Conservation (phyloP, 495 filamentous ascomycete genomes). For the Aspergillus cristatus region DNA sequence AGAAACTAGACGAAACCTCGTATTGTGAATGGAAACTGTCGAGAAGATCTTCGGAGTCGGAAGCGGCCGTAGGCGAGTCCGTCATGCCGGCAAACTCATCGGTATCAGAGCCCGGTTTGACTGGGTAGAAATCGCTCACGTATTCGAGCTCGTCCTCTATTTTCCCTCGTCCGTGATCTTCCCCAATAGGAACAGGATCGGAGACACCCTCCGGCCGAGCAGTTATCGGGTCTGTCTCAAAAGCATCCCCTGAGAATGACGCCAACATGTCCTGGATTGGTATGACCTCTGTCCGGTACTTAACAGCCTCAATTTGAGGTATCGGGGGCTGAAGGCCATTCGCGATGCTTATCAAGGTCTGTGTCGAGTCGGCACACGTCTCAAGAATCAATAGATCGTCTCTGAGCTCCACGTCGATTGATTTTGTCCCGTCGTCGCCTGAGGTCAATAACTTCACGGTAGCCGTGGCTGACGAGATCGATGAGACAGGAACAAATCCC, state of each 20-base stretch:
- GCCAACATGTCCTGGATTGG: conserved; percentile 81
- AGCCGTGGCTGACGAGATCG: conserved; percentile 69
- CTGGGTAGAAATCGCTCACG: conserved; percentile 54
- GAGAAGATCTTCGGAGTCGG: conserved; percentile 46
- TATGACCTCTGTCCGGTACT: conserved; percentile 81
- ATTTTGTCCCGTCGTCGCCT: conserved; percentile 46
- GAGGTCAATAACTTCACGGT: conserved; percentile 46
- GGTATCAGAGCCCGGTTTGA: conserved; percentile 22
- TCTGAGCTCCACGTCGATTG: conserved; percentile 68
- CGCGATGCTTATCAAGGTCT: conserved; percentile 74
- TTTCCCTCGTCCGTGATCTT: conserved; percentile 15
- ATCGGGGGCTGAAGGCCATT: conserved; percentile 76
- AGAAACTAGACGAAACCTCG: conserved; percentile 40
- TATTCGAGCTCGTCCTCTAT: conserved; percentile 49
- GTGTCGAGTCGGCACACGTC: conserved; percentile 93
- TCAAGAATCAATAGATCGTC: conserved; percentile 87
- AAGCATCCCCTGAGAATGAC: conserved; percentile 79
- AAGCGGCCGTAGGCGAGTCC: not conserved
- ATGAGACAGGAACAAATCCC: conserved; percentile 79
- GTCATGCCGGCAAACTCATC: conserved; percentile 32
- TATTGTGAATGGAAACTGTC: conserved; percentile 54
- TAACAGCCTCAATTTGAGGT: conserved; percentile 66
- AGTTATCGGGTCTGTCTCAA: conserved; percentile 33
- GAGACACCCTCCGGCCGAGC: conserved; percentile 8
- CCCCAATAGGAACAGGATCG: conserved; percentile 8